Evolutionary conservation across 1,139 yeast species (phyloP), one percentile per base, ranked within the genome.

Genomic region (Diutina catenulata): DNA sequence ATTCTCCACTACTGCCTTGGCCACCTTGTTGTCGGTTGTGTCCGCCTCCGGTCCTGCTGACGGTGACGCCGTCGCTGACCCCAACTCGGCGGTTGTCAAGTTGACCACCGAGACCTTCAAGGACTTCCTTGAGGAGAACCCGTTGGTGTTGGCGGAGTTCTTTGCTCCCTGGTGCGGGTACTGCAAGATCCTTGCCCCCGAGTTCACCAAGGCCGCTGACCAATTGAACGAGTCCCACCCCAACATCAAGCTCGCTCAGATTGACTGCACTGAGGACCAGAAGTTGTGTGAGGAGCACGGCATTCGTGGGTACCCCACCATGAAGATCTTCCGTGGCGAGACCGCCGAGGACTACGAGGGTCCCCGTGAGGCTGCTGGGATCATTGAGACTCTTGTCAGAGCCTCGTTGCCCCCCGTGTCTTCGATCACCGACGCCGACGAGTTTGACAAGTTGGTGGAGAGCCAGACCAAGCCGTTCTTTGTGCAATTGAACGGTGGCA

Each of bases 161-260:
- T 91, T 78, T 59, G 98, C 98, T 23, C 97, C 98, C 55, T 91
- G 98, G 98, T 91, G 98, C 70, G 98, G 98, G 18, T 95, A 91
- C 66, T 91, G 98, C 71, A 87, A 91, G 70, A 76, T 76, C 43
- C 70, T 91, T 48, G 97, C 91, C 18, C 98, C 98, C 39, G 91
- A 91, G 60, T 88, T 74, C 56, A 74, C 81, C 48, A 60, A 72
- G 51, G 98, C 97, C 39, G 96, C 98, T 40, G 80, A 83, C 46
- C 50, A 57, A 20, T 70, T 91, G 55, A 73, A 72, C 47, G 76
- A 70, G 37, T 62, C 80, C 45, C 54, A 64, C 47, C 64, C 69
- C 36, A 66, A 74, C 43, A 80, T 88, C 59, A 74, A 78, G 48
- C 69, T 91, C 52, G 96, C 91, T 42, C 95, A 91, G 67, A 68